Evolutionary conservation across 2,329 filamentous ascomycete genomes (phyloP).

Genomic region (Magnaporthiopsis rhizophila): DNA sequence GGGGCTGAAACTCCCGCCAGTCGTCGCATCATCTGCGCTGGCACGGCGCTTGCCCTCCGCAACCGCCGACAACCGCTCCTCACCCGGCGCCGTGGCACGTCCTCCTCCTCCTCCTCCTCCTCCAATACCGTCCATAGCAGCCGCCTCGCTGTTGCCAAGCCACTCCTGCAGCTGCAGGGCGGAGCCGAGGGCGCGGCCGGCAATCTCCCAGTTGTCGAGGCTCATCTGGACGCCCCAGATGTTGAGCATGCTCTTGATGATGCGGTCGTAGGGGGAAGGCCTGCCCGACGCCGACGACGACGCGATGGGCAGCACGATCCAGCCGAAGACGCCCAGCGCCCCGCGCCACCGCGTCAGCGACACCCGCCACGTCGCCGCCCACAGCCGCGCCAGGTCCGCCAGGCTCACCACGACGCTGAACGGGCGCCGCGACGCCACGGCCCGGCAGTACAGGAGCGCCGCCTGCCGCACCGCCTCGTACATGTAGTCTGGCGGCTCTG

Average conservation of each 20-base stretch:
- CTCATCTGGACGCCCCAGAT: constrained; percentile 35
- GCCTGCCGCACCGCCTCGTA: constrained; percentile 38
- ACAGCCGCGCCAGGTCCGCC: constrained; percentile 33
- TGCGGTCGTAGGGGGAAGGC: constrained; percentile 30
- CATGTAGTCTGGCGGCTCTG: constrained; percentile 29
- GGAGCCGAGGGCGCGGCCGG: constrained; percentile 26
- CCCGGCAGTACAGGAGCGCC: constrained; percentile 39
- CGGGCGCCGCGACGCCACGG: constrained; percentile 33
- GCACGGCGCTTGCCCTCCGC: constrained; percentile 3
- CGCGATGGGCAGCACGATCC: constrained; percentile 36
- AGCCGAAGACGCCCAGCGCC: constrained; percentile 39
- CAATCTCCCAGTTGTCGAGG: constrained; percentile 41
- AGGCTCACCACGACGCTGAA: constrained; percentile 31
- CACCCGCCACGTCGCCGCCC: constrained; percentile 39
- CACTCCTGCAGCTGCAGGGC: constrained; percentile 33
- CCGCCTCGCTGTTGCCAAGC: constrained; percentile 23
- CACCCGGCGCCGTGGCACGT: not conserved
- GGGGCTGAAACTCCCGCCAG: not conserved
- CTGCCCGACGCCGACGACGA: constrained; percentile 19
- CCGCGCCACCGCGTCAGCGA: constrained; percentile 37
- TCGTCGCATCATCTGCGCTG: not conserved
- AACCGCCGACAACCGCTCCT: constrained; percentile 1
- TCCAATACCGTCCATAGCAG: constrained; percentile 2
- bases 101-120: not conserved
- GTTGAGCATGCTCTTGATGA: constrained; percentile 37